Base-by-base conservation (phyloP, 306 rosid species). In the Senna siamea region DNA sequence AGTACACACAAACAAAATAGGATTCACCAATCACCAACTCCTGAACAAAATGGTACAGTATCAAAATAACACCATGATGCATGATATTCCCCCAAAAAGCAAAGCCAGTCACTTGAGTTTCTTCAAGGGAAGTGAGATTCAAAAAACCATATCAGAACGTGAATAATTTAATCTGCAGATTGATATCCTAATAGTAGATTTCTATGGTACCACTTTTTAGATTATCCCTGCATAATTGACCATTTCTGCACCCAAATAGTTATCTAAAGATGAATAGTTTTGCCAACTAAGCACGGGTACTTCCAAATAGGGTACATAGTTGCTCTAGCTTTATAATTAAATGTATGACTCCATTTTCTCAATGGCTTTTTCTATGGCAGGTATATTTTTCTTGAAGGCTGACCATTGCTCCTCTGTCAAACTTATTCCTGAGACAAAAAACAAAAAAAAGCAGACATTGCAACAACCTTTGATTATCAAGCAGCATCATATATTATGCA, bases 341-440 rank as follows among this genome's bases (percentile, higher is more conserved):
- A n/a, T 28, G 50, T 81, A 67, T 18, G 97, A 85, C 82, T 89
- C 90, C 93, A 92, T 77, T 72, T 84, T 77, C 82, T 78, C 59
- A 57, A 89, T 85, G 76, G 97, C 97, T 53, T 89, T 78, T 80
- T 94, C 98, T 62, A 92, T 81, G 63, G 86, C 96, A 68, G 96
- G 92, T 37, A 89, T 69, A 69, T 79, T 92, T 63, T 94, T 88
- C 79, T 79, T 88, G 17, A 94, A 89, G 80, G 66, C 19, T 8
- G 89, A 79, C 97, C 97, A 94, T 72, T 94, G 99, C 81, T 89
- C 97, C 73, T 80, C 90, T 1, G 92, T 92, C 96, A 92, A 80
- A 83, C 97, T 92, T 78, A 94, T 94, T 77, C 99, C 99, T 94
- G 90, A 78, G 64, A 62, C 28, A 76, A 26, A 79, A 57, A n/a